Conservation (phyloP, 2,329 filamentous ascomycete species). For the Fusarium continuum region DNA sequence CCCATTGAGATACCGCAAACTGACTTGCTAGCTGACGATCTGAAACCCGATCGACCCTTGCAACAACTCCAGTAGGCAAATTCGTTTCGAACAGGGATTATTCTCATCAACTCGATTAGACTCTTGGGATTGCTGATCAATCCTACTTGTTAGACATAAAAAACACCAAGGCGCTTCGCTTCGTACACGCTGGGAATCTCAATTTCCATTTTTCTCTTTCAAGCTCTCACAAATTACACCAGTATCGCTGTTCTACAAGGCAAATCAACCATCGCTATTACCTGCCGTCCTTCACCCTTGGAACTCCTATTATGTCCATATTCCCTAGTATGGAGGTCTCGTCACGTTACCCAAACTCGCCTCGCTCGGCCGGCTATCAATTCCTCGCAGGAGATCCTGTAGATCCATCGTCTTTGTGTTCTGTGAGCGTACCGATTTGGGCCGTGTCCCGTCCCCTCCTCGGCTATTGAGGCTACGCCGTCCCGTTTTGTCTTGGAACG, state of each 20-base stretch:
- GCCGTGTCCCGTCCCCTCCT: conserved; percentile 51
- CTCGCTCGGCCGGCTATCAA: conserved; percentile 60
- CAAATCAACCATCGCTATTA: conserved; percentile 34
- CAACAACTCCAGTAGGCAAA: conserved; percentile 13
- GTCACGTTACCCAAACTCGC: conserved; percentile 57
- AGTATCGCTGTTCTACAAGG: conserved; percentile 29
- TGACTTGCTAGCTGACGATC: conserved; percentile 12
- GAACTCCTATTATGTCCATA: conserved; percentile 23
- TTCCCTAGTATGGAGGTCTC: conserved; percentile 58
- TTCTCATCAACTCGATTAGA: not conserved
- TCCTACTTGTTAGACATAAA: not conserved
- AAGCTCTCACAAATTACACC: conserved; percentile 22
- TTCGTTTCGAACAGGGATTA: conserved; percentile 3
- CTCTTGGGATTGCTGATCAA: not conserved
- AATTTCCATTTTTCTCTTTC: conserved; percentile 21
- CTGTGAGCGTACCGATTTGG: conserved; percentile 47
- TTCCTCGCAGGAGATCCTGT: conserved; percentile 59
- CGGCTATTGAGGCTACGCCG: conserved; percentile 55
- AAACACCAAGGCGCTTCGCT: no score
- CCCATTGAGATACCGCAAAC: not conserved
- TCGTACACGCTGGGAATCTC: not conserved
- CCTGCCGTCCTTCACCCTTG: not conserved
- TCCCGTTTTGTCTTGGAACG: conserved; percentile 50
- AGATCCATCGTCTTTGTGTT: conserved; percentile 55
- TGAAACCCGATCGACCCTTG: conserved; percentile 31